A percentile compares a stretch with the other conserved stretches of the same genome.
Conservation (phyloP, 306 rosid genomes). For the Trifolium repens region DNA sequence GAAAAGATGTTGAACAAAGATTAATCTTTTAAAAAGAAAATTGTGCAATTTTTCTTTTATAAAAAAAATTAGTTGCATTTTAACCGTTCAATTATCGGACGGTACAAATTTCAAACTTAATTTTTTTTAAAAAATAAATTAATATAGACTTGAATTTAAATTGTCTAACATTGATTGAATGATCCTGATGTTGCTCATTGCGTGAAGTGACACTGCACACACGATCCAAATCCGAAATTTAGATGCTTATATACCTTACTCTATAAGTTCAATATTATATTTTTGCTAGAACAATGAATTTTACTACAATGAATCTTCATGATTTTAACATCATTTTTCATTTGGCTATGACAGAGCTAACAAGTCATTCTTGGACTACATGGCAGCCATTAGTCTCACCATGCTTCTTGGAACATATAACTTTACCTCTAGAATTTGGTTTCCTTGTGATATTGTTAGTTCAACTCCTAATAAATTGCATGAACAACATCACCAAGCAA, state of each 20-base stretch:
- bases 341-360: slow-evolving; percentile 50
- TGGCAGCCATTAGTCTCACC: slow-evolving; percentile 65
- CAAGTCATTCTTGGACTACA: slow-evolving; percentile 40
- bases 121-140: too few relatives aligned
- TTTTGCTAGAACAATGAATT: neutral
- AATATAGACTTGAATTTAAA: too few relatives aligned
- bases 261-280: neutral
- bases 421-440: slow-evolving; percentile 58
- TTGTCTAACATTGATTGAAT: too few relatives aligned
- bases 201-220: neutral
- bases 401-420: slow-evolving; percentile 72
- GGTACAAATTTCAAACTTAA: too few relatives aligned
- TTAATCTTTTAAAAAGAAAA: neutral
- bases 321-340: slow-evolving; percentile 3
- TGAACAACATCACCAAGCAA: slow-evolving; percentile 40
- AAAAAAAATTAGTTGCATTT: too few relatives aligned
- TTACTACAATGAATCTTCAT: slow-evolving; percentile 2
- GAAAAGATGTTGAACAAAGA: neutral
- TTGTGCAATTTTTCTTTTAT: neutral
- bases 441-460: slow-evolving; percentile 53
- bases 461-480: slow-evolving; percentile 38
- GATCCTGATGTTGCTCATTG: neutral
- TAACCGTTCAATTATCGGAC: too few relatives aligned
- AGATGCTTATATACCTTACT: neutral
- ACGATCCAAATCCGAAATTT: neutral